Conservation (phyloP, 169 alveolate species). For the Sarcocystis neurona region DNA sequence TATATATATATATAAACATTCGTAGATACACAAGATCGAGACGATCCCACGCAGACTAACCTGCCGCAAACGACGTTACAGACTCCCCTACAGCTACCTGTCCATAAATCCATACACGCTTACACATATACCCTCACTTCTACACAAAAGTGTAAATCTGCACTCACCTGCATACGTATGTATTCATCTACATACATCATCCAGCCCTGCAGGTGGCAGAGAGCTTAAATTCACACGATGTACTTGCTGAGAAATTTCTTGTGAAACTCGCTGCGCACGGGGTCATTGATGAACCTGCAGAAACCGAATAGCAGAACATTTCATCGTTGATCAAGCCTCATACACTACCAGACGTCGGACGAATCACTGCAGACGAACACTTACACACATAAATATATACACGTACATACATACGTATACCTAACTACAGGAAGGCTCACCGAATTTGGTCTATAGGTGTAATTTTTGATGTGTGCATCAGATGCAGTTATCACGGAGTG, state of each 20-base stretch:
- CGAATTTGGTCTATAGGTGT: no score
- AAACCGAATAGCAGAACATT: background rate
- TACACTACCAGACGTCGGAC: background rate
- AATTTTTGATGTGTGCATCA: no score
- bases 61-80: no score
- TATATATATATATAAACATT: background rate
- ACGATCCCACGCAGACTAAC: no score
- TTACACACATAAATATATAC: background rate
- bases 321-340: no score
- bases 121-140: no score
- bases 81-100: no score
- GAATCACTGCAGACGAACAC: background rate
- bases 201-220: background rate
- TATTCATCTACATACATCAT: background rate
- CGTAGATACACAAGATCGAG: background rate
- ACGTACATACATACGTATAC: background rate
- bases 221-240: conserved; percentile 65
- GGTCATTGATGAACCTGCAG: conserved; percentile 89
- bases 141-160: no score
- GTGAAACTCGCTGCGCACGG: conserved; percentile 89
- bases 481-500: no score
- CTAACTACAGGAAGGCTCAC: no score
- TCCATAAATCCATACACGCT: no score
- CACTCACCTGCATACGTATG: no score
- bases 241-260: conserved; percentile 79